Percentiles rank a stretch among this genome's conserved stretches.
Conservation (phyloP, 2,329 filamentous ascomycete species). For the Diaporthe helianthi region DNA sequence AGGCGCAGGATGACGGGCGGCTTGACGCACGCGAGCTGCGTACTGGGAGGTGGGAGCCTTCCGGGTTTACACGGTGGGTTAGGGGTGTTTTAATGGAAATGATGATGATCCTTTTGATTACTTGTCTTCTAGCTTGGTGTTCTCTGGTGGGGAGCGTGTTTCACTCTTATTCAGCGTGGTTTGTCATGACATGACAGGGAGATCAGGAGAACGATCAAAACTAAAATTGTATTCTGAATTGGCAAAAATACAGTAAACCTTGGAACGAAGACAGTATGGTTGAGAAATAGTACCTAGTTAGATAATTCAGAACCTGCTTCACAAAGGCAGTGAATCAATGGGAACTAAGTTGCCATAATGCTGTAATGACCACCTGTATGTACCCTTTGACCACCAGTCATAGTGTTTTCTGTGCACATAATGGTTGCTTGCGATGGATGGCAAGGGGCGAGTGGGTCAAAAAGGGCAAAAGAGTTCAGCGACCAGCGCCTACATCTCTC, state of each 20-base stretch:
- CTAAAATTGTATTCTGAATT: neutral
- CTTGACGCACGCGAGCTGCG: slow-evolving; percentile 53
- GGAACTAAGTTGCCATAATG: no score
- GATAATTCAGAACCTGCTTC: neutral
- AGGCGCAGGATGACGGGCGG: slow-evolving; percentile 61
- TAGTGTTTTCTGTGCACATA: neutral
- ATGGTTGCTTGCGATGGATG: neutral
- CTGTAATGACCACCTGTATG: neutral
- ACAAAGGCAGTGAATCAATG: neutral
- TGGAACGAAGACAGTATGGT: neutral
- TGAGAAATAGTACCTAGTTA: neutral
- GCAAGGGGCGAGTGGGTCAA: neutral
- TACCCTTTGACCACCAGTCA: no score
- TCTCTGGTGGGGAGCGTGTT: neutral
- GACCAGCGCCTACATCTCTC: slow-evolving; percentile 13
- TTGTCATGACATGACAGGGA: neutral
- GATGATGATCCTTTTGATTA: neutral
- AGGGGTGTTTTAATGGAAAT: neutral
- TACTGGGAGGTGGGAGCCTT: slow-evolving; percentile 72
- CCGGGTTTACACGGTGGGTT: slow-evolving; percentile 58
- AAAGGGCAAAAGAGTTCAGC: slow-evolving; percentile 6
- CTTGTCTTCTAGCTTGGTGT: slow-evolving; percentile 23
- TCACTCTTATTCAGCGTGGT: neutral
- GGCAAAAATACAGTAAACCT: neutral
- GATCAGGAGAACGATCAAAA: neutral